Evolutionary conservation across 345 rosid species (phyloP).

Genomic region (Lepidium sativum): DNA sequence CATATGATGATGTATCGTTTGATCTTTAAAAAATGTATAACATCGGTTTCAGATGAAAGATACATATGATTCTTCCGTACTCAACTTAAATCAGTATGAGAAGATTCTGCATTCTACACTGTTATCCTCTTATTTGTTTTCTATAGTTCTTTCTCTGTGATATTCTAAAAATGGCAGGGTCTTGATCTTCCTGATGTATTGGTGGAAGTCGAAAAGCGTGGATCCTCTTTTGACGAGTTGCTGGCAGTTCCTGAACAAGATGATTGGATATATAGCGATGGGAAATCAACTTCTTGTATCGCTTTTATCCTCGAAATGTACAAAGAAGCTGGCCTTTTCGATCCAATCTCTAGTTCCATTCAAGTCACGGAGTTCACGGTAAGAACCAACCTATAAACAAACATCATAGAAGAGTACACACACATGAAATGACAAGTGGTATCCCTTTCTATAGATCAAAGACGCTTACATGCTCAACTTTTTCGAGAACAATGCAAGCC

Average conservation of each 20-base stretch:
- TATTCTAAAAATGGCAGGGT: slow-evolving; percentile 38
- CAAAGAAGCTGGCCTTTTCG: slow-evolving; percentile 90
- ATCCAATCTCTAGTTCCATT: slow-evolving; percentile 49
- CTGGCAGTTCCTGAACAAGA: slow-evolving; percentile 95
- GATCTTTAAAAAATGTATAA: neutral
- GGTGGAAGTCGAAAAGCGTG: slow-evolving; percentile 81
- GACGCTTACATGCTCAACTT: slow-evolving; percentile 78
- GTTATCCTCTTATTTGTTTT: neutral
- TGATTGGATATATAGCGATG: slow-evolving; percentile 86
- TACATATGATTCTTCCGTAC: neutral
- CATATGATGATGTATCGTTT: neutral
- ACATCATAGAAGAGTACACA: neutral
- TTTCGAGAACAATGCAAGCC: slow-evolving; percentile 72
- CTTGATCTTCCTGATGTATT: slow-evolving; percentile 75
- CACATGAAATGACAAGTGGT: neutral
- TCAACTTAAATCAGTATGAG: neutral
- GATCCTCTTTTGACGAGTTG: slow-evolving; percentile 76
- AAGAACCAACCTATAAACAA: slow-evolving; percentile 25
- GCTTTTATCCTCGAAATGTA: slow-evolving; percentile 92
- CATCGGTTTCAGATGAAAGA: neutral
- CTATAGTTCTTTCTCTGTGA: slow-evolving; percentile 1
- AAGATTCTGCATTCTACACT: neutral
- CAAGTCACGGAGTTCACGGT: slow-evolving; percentile 98
- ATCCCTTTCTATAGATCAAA: slow-evolving; percentile 46
- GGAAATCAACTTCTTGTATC: slow-evolving; percentile 87